phyloP scores from a whole-genome alignment of 208 protist species.

The Histomonas meleagridis region DNA sequence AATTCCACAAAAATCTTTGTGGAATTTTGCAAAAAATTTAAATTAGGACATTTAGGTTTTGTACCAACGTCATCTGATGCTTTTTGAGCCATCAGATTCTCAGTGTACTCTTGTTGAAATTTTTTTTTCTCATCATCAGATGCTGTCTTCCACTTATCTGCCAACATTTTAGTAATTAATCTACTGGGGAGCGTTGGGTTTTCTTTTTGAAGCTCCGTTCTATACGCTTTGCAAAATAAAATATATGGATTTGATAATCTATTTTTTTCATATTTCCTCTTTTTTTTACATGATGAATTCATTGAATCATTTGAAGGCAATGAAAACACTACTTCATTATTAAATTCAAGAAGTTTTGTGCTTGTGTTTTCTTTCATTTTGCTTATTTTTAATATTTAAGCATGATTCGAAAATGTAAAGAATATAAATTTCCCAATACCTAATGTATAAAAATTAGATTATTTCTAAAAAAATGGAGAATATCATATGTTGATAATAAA shows the following conservation, averaged over 20 bases:
- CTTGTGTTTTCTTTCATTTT: too few relatives aligned
- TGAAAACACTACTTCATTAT: background rate
- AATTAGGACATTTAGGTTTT: too few relatives aligned
- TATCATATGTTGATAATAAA: too few relatives aligned
- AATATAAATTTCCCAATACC: too few relatives aligned
- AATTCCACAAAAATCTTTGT: too few relatives aligned
- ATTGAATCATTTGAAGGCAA: background rate
- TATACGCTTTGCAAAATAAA: background rate
- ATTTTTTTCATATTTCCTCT: background rate
- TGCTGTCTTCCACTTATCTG: background rate
- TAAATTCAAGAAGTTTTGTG: too few relatives aligned
- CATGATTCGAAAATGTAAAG: too few relatives aligned
- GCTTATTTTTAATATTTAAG: too few relatives aligned
- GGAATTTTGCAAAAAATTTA: too few relatives aligned
- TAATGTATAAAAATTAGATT: too few relatives aligned
- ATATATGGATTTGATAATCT: slow-evolving; percentile 21
- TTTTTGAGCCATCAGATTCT: background rate
- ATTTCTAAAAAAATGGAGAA: too few relatives aligned
- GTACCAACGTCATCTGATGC: too few relatives aligned
- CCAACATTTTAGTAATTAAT: background rate
- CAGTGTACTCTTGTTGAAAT: background rate
- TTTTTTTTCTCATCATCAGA: background rate
- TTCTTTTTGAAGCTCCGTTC: background rate
- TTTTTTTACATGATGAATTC: background rate
- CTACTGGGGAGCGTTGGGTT: background rate